phyloP scores from a whole-genome alignment of 768 basidiomycete species.

The Collybia nuda region DNA sequence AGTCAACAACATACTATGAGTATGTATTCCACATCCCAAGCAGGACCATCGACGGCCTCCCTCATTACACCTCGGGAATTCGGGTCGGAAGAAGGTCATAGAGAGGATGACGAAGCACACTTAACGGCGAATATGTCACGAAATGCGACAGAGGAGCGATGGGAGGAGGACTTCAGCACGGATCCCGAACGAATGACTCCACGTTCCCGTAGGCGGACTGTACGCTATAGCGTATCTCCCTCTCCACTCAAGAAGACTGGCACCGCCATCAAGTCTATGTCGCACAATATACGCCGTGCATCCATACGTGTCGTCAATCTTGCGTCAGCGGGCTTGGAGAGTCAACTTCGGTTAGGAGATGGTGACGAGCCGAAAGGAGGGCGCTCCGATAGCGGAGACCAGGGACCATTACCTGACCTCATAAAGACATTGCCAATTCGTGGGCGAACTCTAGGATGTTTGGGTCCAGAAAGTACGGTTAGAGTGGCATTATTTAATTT shows the following conservation, averaged over 20 bases:
- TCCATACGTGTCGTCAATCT: constrained; percentile 85
- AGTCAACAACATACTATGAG: constrained; percentile 28
- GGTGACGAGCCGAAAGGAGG: constrained; percentile 28
- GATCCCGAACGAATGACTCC: constrained; percentile 53
- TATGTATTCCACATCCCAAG: constrained; percentile 41
- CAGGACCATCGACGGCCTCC: constrained; percentile 52
- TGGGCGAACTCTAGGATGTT: constrained; percentile 75
- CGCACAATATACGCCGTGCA: constrained; percentile 56
- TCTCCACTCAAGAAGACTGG: constrained; percentile 65
- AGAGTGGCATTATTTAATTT: constrained; percentile 66
- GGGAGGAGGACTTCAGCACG: constrained; percentile 18
- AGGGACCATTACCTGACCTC: constrained; percentile 39
- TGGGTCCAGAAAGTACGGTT: constrained; percentile 68
- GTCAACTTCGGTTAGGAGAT: constrained; percentile 56
- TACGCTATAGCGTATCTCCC: constrained; percentile 52
- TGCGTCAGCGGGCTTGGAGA: constrained; percentile 57
- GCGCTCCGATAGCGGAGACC: constrained; percentile 27
- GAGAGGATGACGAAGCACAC: constrained; percentile 59
- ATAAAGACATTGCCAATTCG: constrained; percentile 54
- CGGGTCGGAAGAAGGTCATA: constrained; percentile 36
- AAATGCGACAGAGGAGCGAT: constrained; percentile 25
- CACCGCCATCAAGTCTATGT: constrained; percentile 56
- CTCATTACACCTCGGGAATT: constrained; percentile 40
- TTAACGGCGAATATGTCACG: constrained; percentile 55
- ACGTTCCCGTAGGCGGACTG: constrained; percentile 36